A percentile compares a stretch with the other conserved stretches of the same genome.
Conservation (phyloP, 2,329 filamentous ascomycete species). For the Penicillium sp. region DNA sequence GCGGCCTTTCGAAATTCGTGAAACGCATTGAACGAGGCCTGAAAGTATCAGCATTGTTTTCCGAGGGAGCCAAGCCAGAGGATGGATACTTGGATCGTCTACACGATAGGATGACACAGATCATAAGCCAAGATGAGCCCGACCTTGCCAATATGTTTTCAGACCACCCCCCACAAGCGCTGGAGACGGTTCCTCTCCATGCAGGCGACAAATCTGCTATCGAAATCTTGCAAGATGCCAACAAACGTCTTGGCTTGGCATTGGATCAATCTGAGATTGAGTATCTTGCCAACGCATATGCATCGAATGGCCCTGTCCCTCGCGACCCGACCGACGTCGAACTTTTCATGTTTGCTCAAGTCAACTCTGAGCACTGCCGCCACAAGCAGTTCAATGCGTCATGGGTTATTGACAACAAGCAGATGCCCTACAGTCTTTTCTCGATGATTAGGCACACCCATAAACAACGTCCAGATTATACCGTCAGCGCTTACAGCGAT, state of each 20-base stretch:
- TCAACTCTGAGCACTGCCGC: conserved; percentile 92
- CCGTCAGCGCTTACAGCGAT: conserved; percentile 95
- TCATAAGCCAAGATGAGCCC: conserved; percentile 63
- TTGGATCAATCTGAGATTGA: conserved; percentile 87
- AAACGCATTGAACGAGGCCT: conserved; percentile 84
- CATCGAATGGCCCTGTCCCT: conserved; percentile 55
- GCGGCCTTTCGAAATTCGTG: conserved; percentile 68
- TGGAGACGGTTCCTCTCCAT: conserved; percentile 73
- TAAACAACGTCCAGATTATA: conserved; percentile 68
- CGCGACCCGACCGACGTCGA: conserved; percentile 80
- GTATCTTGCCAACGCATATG: conserved; percentile 84
- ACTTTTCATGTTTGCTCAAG: conserved; percentile 98
- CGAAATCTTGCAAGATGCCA: conserved; percentile 74
- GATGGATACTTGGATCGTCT: conserved; percentile 62
- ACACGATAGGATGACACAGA: conserved; percentile 95
- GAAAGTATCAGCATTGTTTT: conserved; percentile 61
- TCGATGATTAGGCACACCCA: conserved; percentile 97
- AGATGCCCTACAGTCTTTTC: conserved; percentile 78
- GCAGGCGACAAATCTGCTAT: conserved; percentile 62
- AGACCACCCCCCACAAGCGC: conserved; percentile 59
- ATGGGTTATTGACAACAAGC: conserved; percentile 87
- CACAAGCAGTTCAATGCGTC: conserved; percentile 94
- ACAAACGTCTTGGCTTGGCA: conserved; percentile 76
- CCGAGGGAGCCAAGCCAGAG: conserved; percentile 56
- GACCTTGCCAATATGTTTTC: conserved; percentile 74